These are phyloP conservation scores for Bisporella sp. DNA, from an alignment of 2,329 filamentous ascomycete species.

Conservation along the genomic window DNA sequence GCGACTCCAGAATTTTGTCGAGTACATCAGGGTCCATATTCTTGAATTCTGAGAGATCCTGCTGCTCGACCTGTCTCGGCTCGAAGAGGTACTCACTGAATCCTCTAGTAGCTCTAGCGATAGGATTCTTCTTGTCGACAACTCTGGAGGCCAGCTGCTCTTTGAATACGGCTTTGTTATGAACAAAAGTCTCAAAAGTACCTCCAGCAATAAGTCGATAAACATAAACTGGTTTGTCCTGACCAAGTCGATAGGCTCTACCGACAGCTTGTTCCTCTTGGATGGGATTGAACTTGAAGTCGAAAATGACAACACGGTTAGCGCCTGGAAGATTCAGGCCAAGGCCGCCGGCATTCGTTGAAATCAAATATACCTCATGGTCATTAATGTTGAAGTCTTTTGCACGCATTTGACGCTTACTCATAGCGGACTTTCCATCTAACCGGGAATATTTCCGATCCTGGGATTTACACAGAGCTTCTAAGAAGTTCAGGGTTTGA, in stretches of 20 bases:
- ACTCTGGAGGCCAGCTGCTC: slow-evolving; percentile 71
- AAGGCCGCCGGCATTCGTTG: slow-evolving; percentile 72
- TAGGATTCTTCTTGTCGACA: slow-evolving; percentile 74
- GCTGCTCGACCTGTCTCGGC: slow-evolving; percentile 43
- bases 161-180: slow-evolving; percentile 76
- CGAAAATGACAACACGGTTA: slow-evolving; percentile 80
- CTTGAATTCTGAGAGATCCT: slow-evolving; percentile 43
- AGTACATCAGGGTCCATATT: slow-evolving; percentile 54
- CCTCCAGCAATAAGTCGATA: slow-evolving; percentile 76
- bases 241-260: slow-evolving; percentile 78
- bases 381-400: slow-evolving; percentile 60
- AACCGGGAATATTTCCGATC: slow-evolving; percentile 49
- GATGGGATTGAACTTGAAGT: slow-evolving; percentile 74
- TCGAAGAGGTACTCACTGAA: slow-evolving; percentile 49
- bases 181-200: slow-evolving; percentile 69
- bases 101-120: slow-evolving; percentile 55
- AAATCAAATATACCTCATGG: slow-evolving; percentile 67
- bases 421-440: slow-evolving; percentile 56
- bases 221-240: slow-evolving; percentile 73
- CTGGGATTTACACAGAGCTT: slow-evolving; percentile 44
- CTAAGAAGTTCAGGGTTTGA: slow-evolving; percentile 62
- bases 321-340: slow-evolving; percentile 80
- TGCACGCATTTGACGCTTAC: slow-evolving; percentile 52
- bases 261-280: slow-evolving; percentile 84
- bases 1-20: slow-evolving; percentile 51